phyloP scores from a whole-genome alignment of 257 asterid species.

The Primulina huaijiensis region DNA sequence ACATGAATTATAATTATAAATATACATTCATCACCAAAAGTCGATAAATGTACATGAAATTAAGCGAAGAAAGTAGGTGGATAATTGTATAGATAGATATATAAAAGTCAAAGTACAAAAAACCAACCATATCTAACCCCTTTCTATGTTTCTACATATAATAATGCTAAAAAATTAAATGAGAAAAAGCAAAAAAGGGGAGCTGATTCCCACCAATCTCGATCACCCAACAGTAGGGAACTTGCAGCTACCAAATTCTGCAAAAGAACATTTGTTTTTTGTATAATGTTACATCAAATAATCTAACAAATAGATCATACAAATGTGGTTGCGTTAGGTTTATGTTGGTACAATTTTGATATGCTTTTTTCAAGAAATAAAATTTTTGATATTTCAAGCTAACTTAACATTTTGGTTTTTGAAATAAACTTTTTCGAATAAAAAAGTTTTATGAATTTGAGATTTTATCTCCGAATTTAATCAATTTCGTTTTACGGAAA shows the following conservation, averaged over 20 bases:
- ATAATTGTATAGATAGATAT: slow-evolving; percentile 18
- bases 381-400: too few species aligned
- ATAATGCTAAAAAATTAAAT: neutral
- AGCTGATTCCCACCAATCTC: neutral
- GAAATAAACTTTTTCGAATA: neutral
- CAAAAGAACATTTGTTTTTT: slow-evolving; percentile 8
- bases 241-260: slow-evolving; percentile 56
- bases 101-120: neutral
- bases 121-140: slow-evolving; percentile 10
- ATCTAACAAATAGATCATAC: neutral
- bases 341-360: too few species aligned
- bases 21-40: too few species aligned
- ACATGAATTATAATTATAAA: too few species aligned
- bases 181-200: neutral
- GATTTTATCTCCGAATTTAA: too few species aligned
- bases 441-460: too few species aligned
- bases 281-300: neutral
- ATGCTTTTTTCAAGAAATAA: too few species aligned
- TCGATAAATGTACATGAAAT: neutral
- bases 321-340: too few species aligned
- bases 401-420: neutral
- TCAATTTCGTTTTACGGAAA: too few species aligned
- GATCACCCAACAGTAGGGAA: slow-evolving; percentile 43
- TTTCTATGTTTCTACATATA: neutral
- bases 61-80: slow-evolving; percentile 3